phyloP scores from a whole-genome alignment of 495 filamentous ascomycete species.

The Podospora sp. region DNA sequence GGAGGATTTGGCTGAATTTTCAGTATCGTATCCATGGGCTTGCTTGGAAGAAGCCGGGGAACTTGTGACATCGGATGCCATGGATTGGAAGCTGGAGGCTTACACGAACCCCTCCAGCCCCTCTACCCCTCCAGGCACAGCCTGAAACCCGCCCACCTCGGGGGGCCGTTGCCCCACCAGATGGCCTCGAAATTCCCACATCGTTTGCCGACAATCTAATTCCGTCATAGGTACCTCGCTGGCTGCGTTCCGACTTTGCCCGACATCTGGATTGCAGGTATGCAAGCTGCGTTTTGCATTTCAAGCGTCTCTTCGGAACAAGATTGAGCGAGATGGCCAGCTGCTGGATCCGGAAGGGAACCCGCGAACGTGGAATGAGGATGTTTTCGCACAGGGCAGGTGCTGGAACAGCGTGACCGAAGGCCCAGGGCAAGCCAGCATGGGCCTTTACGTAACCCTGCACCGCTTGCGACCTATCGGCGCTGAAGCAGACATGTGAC shows the following conservation, averaged over 20 bases:
- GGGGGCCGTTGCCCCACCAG: constrained; percentile 6
- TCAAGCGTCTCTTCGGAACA: constrained; percentile 3
- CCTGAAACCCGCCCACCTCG: constrained; percentile 20
- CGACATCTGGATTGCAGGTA: constrained; percentile 4
- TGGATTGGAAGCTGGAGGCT: background rate
- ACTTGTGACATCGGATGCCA: background rate
- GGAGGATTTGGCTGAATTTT: background rate
- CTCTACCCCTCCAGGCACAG: constrained; percentile 11
- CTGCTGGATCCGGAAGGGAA: constrained; percentile 18
- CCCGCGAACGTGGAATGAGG: background rate
- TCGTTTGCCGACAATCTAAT: constrained; percentile 26
- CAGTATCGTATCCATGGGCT: background rate
- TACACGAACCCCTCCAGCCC: constrained; percentile 8
- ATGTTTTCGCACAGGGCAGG: background rate
- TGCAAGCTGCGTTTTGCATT: background rate
- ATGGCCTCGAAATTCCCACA: constrained; percentile 15
- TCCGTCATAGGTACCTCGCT: constrained; percentile 29
- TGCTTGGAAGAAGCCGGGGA: constrained; percentile 9
- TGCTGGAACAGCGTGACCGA: constrained; percentile 20
- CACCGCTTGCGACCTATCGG: constrained; percentile 26
- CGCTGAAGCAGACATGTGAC: constrained; percentile 31
- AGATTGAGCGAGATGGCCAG: background rate
- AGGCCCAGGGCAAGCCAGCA: constrained; percentile 8
- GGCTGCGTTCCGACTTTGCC: constrained; percentile 20
- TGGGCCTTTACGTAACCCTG: constrained; percentile 34